Conservation (phyloP, 2,329 filamentous ascomycete species). For the Alternaria alternata region DNA sequence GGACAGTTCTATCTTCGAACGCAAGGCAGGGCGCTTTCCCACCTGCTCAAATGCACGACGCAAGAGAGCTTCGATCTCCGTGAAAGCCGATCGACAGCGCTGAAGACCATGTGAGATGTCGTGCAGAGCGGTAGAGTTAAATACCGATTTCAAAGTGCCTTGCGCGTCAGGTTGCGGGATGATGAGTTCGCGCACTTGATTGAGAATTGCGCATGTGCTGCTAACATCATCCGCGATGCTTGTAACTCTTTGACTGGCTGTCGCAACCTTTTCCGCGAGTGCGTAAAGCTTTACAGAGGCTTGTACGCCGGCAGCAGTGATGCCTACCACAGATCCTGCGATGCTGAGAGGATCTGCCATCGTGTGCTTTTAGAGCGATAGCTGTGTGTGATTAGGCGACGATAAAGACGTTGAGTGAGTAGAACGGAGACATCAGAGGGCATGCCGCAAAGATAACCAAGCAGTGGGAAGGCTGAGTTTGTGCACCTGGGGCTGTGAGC, state of each 20-base stretch:
- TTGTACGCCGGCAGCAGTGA: conserved; percentile 12
- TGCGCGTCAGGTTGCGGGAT: conserved; percentile 6
- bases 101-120: neutral
- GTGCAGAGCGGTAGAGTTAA: neutral
- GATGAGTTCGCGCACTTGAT: conserved; percentile 14
- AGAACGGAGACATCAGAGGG: too few relatives aligned
- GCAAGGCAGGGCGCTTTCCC: neutral
- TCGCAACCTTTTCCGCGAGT: conserved; percentile 15
- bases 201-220: conserved; percentile 18
- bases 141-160: conserved; percentile 8
- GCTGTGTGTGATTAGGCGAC: too few relatives aligned
- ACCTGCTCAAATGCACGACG: neutral
- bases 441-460: too few relatives aligned
- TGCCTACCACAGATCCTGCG: conserved; percentile 14
- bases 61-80: neutral
- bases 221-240: conserved; percentile 19
- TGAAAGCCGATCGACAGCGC: neutral
- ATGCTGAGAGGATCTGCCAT: conserved; percentile 25
- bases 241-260: conserved; percentile 1
- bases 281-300: conserved; percentile 14
- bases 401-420: too few relatives aligned
- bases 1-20: conserved; percentile 1
- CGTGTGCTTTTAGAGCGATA: neutral
- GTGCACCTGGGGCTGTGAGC: too few relatives aligned
- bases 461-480: too few relatives aligned